Base-by-base conservation (phyloP, 768 basidiomycete species). In the Russula olivacea region DNA sequence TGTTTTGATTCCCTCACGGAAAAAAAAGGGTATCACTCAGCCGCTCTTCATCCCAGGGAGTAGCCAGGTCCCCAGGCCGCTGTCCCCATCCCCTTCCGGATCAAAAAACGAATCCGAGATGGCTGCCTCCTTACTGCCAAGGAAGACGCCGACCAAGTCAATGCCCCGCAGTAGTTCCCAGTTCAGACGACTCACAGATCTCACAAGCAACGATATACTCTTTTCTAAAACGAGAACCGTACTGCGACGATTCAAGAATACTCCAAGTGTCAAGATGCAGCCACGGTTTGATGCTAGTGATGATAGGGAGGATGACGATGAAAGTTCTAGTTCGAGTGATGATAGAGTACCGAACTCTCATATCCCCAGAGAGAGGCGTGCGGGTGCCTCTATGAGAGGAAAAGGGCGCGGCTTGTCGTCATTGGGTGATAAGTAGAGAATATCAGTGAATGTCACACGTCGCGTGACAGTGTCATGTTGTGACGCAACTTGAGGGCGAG, bases 331-430 rank as follows among this genome's bases (percentile, higher is more conserved):
- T 38, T 67, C 67, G 47, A 55, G 60, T 53, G 66, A 67, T 1
- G 67, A 61, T 47, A 15, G 45, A 9, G 43, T 15, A 21, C 1
- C 38, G 7, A 48, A 47, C 32, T 68, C 67, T 23, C 67, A 68
- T 28, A 68, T 68, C 6, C 67, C 67, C 9, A 61, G 61, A 48
- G 58, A 61, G n/a, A 68, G 67, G 50, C 57, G 65, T 41, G 67
- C 56, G 2, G 67, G 67, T 49, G 55, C 23, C 8, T 45, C 15
- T 1, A 36, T 9, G 30, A 55, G 40, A 47, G 50, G 17, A 55
- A 66, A 55, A 34, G 30, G 45, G 49, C 38, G 43, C 21, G 61
- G 65, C 30, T 53, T 68, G 21, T 60, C 61, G 17, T 66, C 58
- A 32, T 49, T 65, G 48, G 45, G 43, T 49, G 48, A 45, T 62